Evolutionary conservation across 345 rosid genomes (phyloP).

Genomic region (Eucalyptus pauciflora): DNA sequence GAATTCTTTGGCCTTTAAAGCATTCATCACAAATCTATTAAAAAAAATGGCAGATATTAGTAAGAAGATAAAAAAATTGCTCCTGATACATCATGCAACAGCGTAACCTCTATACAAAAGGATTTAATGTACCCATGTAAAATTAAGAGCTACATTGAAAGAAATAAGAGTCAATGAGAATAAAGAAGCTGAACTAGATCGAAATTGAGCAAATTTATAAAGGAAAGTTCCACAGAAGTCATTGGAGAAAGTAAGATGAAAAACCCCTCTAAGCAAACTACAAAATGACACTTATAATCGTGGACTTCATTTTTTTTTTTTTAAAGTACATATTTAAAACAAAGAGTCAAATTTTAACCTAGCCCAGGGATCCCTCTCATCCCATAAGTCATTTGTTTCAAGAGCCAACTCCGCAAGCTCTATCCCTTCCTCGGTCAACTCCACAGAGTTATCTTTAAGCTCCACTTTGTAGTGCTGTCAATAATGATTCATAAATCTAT

Average conservation of each 20-base stretch:
- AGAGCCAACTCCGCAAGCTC: conserved; percentile 92
- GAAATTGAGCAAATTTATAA: background rate
- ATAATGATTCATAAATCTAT: background rate
- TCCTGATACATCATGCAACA: background rate
- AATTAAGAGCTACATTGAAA: background rate
- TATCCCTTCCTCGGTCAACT: conserved; percentile 93
- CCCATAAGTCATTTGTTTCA: conserved; percentile 91
- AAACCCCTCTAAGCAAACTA: background rate
- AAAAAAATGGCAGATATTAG: background rate
- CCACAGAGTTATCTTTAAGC: conserved; percentile 92
- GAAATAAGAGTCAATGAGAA: background rate
- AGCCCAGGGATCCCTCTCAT: conserved; percentile 98
- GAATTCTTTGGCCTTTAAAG: conserved; percentile 94
- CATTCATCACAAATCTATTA: conserved; percentile 89
- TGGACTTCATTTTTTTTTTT: background rate
- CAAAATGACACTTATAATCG: background rate
- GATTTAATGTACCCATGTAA: background rate
- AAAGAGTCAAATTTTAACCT: conserved; percentile 31
- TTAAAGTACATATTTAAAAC: background rate
- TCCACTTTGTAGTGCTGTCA: conserved; percentile 80
- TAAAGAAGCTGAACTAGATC: background rate
- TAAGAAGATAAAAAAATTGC: background rate
- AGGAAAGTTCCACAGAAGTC: background rate
- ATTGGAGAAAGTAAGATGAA: background rate
- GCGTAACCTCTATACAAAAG: background rate